These are phyloP conservation scores for Gaertneriomyces semiglobifer DNA, from an alignment of 192 early-diverging fungal genomes.

Conservation along the genomic window DNA sequence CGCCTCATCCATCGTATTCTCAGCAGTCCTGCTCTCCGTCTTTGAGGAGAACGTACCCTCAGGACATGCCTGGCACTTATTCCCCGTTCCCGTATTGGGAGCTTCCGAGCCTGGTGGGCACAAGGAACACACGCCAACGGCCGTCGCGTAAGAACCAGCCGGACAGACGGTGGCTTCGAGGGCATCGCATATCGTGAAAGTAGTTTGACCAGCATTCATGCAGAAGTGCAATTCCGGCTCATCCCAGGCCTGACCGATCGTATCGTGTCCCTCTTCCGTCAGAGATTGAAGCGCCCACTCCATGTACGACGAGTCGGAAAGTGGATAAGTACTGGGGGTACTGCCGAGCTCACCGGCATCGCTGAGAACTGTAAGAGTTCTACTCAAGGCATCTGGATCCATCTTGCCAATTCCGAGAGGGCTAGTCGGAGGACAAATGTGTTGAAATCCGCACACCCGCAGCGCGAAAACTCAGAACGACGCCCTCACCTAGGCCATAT, in stretches of 20 bases:
- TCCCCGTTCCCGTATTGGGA: slow-evolving; percentile 6
- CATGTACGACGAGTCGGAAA: slow-evolving; percentile 16
- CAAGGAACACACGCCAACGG: not conserved
- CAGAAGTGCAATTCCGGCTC: slow-evolving; percentile 13
- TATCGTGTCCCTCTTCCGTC: not conserved
- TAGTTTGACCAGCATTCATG: slow-evolving; percentile 15
- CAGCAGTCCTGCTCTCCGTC: not conserved
- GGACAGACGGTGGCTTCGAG: slow-evolving; percentile 16
- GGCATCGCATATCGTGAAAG: slow-evolving; percentile 13
- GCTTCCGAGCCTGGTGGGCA: slow-evolving; percentile 15
- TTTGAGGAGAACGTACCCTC: slow-evolving; percentile 11
- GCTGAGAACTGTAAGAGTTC: slow-evolving; percentile 4
- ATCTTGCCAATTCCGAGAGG: slow-evolving; percentile 9
- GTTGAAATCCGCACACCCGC: not conserved
- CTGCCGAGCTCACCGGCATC: not conserved
- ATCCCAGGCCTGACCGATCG: not conserved
- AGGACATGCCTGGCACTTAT: slow-evolving; percentile 2
- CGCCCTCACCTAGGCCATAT: slow-evolving; percentile 18
- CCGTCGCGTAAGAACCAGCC: not conserved
- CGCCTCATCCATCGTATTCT: not conserved
- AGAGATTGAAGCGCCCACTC: slow-evolving; percentile 11
- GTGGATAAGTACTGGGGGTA: slow-evolving; percentile 1
- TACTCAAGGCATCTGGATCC: not conserved
- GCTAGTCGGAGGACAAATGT: not conserved
- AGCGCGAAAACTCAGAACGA: not conserved